These are phyloP conservation scores for Vararia minispora DNA, from an alignment of 768 basidiomycete genomes.

Conservation along the genomic window DNA sequence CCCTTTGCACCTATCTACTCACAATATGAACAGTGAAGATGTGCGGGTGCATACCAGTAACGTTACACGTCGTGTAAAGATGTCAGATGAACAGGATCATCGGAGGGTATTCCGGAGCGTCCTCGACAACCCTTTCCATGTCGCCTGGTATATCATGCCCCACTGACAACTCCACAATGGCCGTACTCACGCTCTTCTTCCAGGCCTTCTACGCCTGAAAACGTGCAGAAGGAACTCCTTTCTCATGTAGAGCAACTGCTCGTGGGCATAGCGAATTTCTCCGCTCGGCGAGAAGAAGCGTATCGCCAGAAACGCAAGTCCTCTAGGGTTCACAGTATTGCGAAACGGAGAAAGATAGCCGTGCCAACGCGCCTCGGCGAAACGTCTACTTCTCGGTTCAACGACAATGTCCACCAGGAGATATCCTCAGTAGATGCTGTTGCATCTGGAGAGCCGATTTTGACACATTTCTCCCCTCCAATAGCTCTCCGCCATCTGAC, in stretches of 20 bases:
- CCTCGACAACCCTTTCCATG: slow-evolving; percentile 59
- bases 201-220: slow-evolving; percentile 55
- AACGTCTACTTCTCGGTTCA: no score
- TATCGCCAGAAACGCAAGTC: slow-evolving; percentile 1
- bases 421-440: no score
- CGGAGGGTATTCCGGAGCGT: slow-evolving; percentile 61
- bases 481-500: slow-evolving; percentile 35
- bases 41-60: no score
- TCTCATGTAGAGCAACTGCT: slow-evolving; percentile 38
- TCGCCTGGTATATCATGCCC: slow-evolving; percentile 43
- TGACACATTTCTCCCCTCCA: slow-evolving; percentile 24
- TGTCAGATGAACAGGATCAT: slow-evolving; percentile 32
- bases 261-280: slow-evolving; percentile 39
- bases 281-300: slow-evolving; percentile 9
- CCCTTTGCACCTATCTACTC: no score
- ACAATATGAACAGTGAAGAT: no score
- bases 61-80: slow-evolving; percentile 51
- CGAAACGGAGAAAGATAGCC: slow-evolving; percentile 1
- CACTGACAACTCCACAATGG: slow-evolving; percentile 5
- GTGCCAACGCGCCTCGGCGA: neutral
- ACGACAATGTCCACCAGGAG: no score
- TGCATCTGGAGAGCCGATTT: no score
- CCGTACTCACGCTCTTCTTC: slow-evolving; percentile 3
- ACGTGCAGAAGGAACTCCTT: slow-evolving; percentile 51
- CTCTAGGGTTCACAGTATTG: neutral